phyloP scores from a whole-genome alignment of 208 protist species.

The Trypanosoma boissoni region DNA sequence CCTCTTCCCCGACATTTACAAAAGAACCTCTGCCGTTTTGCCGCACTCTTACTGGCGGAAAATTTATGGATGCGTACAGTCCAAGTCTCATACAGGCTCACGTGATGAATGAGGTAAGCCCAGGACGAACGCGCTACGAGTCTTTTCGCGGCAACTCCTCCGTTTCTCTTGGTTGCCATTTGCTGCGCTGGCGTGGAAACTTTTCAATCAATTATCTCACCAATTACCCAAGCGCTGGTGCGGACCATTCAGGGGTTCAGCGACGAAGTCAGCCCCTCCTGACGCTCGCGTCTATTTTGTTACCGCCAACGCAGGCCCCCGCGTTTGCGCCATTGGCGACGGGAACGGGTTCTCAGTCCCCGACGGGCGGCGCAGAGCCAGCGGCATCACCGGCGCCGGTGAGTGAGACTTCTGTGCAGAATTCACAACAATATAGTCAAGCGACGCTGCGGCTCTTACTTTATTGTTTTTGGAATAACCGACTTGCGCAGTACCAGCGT shows the following conservation, averaged over 20 bases:
- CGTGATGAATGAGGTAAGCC: constrained; percentile 40
- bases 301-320: constrained; percentile 37
- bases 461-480: constrained; percentile 71
- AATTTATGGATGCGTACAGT: constrained; percentile 44
- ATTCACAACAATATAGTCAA: constrained; percentile 53
- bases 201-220: constrained; percentile 57
- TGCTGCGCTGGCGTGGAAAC: constrained; percentile 42
- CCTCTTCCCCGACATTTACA: too few species aligned
- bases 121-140: too few species aligned
- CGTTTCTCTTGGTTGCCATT: constrained; percentile 37
- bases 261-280: constrained; percentile 63
- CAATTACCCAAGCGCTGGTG: constrained; percentile 32
- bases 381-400: not conserved
- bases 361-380: not conserved
- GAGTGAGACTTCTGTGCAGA: constrained; percentile 26
- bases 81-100: constrained; percentile 31
- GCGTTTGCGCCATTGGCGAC: not conserved
- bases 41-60: constrained; percentile 39
- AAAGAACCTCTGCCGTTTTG: constrained; percentile 33
- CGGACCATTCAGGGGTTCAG: constrained; percentile 23
- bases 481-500: constrained; percentile 45
- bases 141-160: constrained; percentile 2
- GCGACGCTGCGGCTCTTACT: constrained; percentile 66
- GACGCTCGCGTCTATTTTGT: constrained; percentile 60
- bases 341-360: not conserved